Percentiles rank a stretch among this genome's conserved stretches.
These are phyloP conservation scores for Linum lewisii DNA, from an alignment of 345 rosid genomes.

Conservation along the genomic window DNA sequence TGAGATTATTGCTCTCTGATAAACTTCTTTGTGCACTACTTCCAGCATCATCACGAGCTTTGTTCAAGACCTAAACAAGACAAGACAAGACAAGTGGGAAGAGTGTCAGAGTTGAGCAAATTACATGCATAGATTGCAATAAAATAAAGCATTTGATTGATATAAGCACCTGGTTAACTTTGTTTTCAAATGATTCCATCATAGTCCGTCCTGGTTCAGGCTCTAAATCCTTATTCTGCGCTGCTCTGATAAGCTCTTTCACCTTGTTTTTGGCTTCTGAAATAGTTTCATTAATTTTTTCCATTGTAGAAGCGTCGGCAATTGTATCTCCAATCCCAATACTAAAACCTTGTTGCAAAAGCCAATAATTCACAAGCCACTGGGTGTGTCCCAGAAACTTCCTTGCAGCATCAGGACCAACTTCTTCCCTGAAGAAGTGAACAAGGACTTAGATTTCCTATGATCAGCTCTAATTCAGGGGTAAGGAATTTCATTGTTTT, in stretches of 20 bases:
- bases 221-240: constrained; percentile 65
- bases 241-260: constrained; percentile 58
- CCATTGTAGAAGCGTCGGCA: constrained; percentile 95
- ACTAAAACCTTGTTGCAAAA: constrained; percentile 86
- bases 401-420: constrained; percentile 99
- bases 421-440: constrained; percentile 71
- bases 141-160: background rate
- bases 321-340: constrained; percentile 98
- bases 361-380: constrained; percentile 99
- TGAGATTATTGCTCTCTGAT: constrained; percentile 94
- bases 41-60: constrained; percentile 99
- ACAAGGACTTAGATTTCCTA: background rate
- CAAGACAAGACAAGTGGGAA: constrained; percentile 4
- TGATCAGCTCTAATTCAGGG: background rate
- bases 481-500: background rate
- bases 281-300: constrained; percentile 80
- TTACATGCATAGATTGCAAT: background rate
- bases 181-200: constrained; percentile 95
- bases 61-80: constrained; percentile 60
- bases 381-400: constrained; percentile 97
- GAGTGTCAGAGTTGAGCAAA: background rate
- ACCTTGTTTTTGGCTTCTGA: constrained; percentile 72
- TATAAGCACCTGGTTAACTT: constrained; percentile 71
- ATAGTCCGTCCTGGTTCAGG: constrained; percentile 95
- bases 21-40: constrained; percentile 91